Evolutionary conservation across 345 rosid species (phyloP).

Genomic region (Gossypium arboreum): DNA sequence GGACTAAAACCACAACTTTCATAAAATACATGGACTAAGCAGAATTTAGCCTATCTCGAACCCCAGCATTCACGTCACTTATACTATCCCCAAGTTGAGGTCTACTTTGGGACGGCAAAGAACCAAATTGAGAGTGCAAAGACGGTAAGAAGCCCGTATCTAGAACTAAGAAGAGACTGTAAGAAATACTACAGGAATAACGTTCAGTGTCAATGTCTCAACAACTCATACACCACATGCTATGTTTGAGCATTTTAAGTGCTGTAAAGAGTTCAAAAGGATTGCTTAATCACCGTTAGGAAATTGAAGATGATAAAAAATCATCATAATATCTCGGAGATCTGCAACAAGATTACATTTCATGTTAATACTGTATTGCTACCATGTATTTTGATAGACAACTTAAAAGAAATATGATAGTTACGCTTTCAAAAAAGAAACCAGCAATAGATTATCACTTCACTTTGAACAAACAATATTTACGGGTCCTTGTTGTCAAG

Average conservation of each 20-base stretch:
- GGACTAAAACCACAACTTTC: no score
- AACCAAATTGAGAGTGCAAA: neutral
- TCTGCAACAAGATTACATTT: constrained; percentile 41
- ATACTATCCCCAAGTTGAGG: neutral
- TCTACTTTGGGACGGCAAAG: neutral
- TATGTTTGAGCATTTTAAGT: constrained; percentile 3
- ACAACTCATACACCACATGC: constrained; percentile 7
- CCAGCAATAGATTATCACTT: neutral
- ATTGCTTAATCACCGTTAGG: neutral
- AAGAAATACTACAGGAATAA: neutral
- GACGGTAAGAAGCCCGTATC: neutral
- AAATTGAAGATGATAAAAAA: constrained; percentile 12
- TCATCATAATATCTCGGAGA: constrained; percentile 74
- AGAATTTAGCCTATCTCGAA: neutral
- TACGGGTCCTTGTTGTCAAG: neutral
- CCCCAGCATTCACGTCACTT: neutral
- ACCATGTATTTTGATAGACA: neutral
- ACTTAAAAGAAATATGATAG: neutral
- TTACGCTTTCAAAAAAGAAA: neutral
- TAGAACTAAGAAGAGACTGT: neutral
- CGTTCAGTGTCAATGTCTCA: neutral
- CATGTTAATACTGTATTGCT: constrained; percentile 9
- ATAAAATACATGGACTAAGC: no score
- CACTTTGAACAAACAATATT: neutral
- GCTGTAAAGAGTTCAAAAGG: neutral